These are phyloP conservation scores for Bruguiera gymnorhiza DNA, from an alignment of 345 rosid genomes.

Conservation along the genomic window DNA sequence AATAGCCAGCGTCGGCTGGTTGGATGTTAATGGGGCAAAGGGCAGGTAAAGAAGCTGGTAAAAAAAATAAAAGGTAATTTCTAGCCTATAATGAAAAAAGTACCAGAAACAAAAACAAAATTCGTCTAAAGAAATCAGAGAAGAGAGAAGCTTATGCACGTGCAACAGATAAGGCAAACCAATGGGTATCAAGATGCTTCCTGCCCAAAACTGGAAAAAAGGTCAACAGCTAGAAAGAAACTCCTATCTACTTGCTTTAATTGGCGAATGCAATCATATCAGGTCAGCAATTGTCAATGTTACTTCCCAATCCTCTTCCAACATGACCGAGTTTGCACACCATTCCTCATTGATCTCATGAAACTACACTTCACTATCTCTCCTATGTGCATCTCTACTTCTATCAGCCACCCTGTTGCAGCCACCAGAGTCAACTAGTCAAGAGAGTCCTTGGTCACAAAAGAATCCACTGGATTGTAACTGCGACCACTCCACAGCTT, in stretches of 20 bases:
- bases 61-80: neutral
- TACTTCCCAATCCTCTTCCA: neutral
- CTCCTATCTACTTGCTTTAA: neutral
- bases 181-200: slow-evolving; percentile 16
- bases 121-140: too few relatives aligned
- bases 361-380: slow-evolving; percentile 4
- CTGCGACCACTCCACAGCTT: slow-evolving; percentile 11
- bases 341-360: neutral
- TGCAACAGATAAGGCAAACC: neutral
- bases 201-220: slow-evolving; percentile 13
- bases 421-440: neutral
- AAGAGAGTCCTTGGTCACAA: slow-evolving; percentile 18
- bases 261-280: neutral
- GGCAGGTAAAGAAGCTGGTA: neutral
- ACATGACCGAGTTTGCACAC: neutral
- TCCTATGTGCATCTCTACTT: slow-evolving; percentile 7
- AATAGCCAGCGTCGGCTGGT: slow-evolving; percentile 10
- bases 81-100: neutral
- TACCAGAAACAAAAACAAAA: neutral
- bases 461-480: slow-evolving; percentile 19
- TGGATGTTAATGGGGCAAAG: neutral
- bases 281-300: neutral
- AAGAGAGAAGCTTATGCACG: too few relatives aligned
- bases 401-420: slow-evolving; percentile 8
- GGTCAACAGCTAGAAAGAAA: neutral